phyloP scores from a whole-genome alignment of 495 filamentous ascomycete species.

The Penicillium goetzii region DNA sequence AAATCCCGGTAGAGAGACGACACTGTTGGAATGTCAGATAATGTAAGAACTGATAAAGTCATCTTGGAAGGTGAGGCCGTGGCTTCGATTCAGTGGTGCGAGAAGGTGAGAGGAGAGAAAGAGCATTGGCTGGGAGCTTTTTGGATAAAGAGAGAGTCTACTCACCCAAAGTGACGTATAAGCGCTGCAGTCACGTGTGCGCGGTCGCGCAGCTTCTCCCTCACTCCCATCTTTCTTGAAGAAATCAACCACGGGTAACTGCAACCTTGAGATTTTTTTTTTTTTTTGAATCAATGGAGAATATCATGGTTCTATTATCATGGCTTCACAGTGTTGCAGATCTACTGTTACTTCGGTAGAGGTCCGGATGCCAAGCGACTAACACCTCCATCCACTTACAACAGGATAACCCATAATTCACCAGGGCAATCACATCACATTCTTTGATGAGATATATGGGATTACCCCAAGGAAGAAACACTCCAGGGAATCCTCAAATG shows the following conservation, averaged over 20 bases:
- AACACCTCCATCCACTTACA: not conserved
- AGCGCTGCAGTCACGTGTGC: not conserved
- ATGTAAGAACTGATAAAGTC: not conserved
- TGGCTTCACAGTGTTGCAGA: too few relatives aligned
- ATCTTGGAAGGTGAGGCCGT: slow-evolving; percentile 6
- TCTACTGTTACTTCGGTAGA: not conserved
- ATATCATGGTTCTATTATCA: not conserved
- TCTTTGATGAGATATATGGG: not conserved
- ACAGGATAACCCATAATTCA: not conserved
- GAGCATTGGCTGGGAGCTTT: not conserved
- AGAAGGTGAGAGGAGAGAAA: not conserved
- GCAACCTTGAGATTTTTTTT: not conserved
- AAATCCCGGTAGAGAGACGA: slow-evolving; percentile 16
- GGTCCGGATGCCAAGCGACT: not conserved
- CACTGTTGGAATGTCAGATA: slow-evolving; percentile 20
- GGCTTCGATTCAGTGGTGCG: not conserved
- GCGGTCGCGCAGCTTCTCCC: not conserved
- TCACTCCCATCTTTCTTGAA: not conserved
- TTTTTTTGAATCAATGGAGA: not conserved
- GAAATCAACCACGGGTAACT: not conserved
- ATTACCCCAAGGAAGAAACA: not conserved
- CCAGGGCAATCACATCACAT: not conserved
- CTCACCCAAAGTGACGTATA: not conserved
- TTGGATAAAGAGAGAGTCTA: not conserved
- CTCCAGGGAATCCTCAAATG: not conserved